Conservation (phyloP, 768 basidiomycete genomes). For the Tricholoma matsutake region DNA sequence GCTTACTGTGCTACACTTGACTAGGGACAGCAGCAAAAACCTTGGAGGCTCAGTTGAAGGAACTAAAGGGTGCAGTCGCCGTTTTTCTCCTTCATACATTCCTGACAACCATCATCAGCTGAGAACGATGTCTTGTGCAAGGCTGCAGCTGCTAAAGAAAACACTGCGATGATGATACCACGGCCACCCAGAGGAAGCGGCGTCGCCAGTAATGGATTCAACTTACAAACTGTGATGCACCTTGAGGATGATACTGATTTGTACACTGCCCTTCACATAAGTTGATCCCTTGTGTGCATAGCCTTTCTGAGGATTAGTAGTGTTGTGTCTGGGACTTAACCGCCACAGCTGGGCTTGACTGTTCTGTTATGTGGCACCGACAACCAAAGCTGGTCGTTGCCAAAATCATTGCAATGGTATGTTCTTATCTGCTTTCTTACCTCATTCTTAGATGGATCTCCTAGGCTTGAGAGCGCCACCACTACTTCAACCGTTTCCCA, state of each 20-base stretch:
- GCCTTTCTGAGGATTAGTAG: conserved; percentile 2
- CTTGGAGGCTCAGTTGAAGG: not conserved
- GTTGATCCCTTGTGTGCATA: not conserved
- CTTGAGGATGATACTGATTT: not conserved
- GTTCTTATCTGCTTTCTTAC: not conserved
- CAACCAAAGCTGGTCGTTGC: not conserved
- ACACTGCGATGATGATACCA: not conserved
- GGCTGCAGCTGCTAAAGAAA: not conserved
- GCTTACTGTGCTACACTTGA: not conserved
- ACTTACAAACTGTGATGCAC: not conserved
- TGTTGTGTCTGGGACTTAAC: not conserved
- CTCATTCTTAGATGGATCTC: not conserved
- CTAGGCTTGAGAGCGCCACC: not conserved
- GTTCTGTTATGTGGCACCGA: not conserved
- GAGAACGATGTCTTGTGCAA: not conserved
- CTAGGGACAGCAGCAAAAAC: not conserved
- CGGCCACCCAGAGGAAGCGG: not conserved
- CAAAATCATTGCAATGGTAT: conserved; percentile 3
- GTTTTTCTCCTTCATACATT: not conserved
- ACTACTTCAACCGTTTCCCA: not conserved
- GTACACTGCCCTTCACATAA: not conserved
- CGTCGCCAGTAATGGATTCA: not conserved
- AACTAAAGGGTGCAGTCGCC: conserved; percentile 1
- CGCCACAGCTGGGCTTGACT: not conserved
- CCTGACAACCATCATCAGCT: not conserved